These are phyloP conservation scores for Prunus padus DNA, from an alignment of 306 rosid species.

Conservation along the genomic window DNA sequence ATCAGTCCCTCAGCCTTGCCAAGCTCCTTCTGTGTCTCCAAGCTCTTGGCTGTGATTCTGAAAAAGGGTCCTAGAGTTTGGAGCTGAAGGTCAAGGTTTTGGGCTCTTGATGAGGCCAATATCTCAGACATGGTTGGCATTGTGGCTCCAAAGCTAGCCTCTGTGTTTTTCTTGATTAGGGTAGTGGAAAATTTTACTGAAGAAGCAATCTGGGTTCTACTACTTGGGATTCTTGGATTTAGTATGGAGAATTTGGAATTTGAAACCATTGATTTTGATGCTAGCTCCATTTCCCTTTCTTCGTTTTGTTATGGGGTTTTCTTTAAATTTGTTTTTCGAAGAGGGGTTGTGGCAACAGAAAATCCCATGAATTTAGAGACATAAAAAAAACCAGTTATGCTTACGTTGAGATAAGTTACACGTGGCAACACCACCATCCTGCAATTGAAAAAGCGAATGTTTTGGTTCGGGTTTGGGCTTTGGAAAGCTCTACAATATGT, in stretches of 20 bases:
- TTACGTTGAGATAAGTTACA: constrained; percentile 5
- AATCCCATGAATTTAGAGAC: neutral
- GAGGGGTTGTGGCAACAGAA: neutral
- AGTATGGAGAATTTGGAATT: neutral
- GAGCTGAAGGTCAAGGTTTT: constrained; percentile 64
- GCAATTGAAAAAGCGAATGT: neutral
- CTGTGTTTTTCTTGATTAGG: neutral
- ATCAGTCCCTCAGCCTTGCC: constrained; percentile 81
- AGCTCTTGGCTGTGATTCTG: constrained; percentile 73
- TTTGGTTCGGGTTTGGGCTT: neutral
- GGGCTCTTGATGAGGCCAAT: constrained; percentile 54
- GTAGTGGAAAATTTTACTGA: constrained; percentile 10
- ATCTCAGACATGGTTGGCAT: constrained; percentile 76
- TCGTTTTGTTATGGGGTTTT: neutral
- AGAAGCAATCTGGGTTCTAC: constrained; percentile 22
- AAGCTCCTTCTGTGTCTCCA: constrained; percentile 49
- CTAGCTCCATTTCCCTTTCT: constrained; percentile 13
- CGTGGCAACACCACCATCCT: constrained; percentile 23
- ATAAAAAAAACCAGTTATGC: neutral
- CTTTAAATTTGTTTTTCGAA: too few relatives aligned
- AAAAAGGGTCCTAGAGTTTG: constrained; percentile 83
- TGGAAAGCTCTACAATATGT: too few relatives aligned
- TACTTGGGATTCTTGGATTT: constrained; percentile 9
- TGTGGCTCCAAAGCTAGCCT: neutral
- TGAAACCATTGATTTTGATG: constrained; percentile 15